Conservation (phyloP, 345 rosid species). For the Xanthoceras sorbifolium region DNA sequence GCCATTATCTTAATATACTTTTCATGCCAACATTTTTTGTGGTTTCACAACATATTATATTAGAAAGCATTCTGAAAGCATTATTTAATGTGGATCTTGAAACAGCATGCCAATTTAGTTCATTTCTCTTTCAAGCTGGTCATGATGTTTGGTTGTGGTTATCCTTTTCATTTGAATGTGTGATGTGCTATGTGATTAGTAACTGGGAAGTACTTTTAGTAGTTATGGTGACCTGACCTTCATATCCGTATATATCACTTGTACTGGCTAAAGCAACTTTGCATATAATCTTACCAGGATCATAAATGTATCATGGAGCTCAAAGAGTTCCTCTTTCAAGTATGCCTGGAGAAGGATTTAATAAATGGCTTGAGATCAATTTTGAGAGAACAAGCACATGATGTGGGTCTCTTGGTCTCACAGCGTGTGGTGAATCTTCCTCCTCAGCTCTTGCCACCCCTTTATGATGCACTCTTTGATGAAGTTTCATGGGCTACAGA, state of each 20-base stretch:
- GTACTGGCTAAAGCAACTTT: neutral
- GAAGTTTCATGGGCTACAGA: constrained; percentile 88
- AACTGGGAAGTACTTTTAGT: neutral
- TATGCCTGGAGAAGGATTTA: constrained; percentile 48
- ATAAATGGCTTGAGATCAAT: constrained; percentile 44
- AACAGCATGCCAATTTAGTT: neutral
- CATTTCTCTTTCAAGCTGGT: neutral
- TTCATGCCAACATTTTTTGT: neutral
- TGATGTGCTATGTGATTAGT: neutral
- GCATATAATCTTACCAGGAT: constrained; percentile 41
- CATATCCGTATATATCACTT: neutral
- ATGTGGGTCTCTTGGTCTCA: constrained; percentile 78
- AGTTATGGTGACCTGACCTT: neutral
- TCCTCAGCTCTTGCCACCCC: constrained; percentile 83
- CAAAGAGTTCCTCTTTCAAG: constrained; percentile 61
- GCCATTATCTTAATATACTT: neutral
- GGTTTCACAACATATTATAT: neutral
- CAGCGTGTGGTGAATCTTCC: constrained; percentile 87
- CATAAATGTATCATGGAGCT: constrained; percentile 58
- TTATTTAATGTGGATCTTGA: neutral
- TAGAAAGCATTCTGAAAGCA: neutral
- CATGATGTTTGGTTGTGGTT: neutral
- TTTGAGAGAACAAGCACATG: constrained; percentile 50
- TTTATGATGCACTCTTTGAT: constrained; percentile 79
- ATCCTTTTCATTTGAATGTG: neutral